phyloP scores from a whole-genome alignment of 306 rosid genomes.

The Cajanus cajan region DNA sequence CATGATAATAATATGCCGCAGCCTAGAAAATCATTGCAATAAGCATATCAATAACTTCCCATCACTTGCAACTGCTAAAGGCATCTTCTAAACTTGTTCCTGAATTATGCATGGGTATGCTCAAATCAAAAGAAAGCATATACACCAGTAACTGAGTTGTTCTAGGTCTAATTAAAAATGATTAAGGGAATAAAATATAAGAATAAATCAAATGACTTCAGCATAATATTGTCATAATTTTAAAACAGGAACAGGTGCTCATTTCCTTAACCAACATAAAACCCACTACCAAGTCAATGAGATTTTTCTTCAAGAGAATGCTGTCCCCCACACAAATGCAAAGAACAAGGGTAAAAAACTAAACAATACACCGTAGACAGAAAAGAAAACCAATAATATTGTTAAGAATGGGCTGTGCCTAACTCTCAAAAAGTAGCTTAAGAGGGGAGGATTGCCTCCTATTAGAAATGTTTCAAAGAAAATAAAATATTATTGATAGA shows the following conservation, averaged over 20 bases:
- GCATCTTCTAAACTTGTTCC: not conserved
- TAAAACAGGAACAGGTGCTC: not conserved
- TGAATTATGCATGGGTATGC: not conserved
- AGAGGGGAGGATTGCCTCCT: not conserved
- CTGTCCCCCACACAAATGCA: not conserved
- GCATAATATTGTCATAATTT: not conserved
- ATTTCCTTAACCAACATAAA: constrained; percentile 2
- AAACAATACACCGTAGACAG: not conserved
- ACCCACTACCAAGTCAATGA: not conserved
- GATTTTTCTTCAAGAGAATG: not conserved
- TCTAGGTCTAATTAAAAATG: not conserved
- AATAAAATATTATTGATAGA: too few species aligned
- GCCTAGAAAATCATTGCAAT: constrained; percentile 56
- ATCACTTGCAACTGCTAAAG: constrained; percentile 1
- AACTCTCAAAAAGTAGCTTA: too few species aligned
- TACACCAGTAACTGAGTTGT: not conserved
- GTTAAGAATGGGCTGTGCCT: too few species aligned
- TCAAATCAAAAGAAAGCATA: constrained; percentile 16
- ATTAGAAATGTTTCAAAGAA: too few species aligned
- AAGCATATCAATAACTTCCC: constrained; percentile 21
- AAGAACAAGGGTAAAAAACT: not conserved
- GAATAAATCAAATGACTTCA: not conserved
- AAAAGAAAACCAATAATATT: not conserved
- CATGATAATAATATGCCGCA: constrained; percentile 96
- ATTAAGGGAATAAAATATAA: constrained; percentile 2